Evolutionary conservation across 495 filamentous ascomycete genomes (phyloP).

Genomic region (Clohesyomyces aquaticus): DNA sequence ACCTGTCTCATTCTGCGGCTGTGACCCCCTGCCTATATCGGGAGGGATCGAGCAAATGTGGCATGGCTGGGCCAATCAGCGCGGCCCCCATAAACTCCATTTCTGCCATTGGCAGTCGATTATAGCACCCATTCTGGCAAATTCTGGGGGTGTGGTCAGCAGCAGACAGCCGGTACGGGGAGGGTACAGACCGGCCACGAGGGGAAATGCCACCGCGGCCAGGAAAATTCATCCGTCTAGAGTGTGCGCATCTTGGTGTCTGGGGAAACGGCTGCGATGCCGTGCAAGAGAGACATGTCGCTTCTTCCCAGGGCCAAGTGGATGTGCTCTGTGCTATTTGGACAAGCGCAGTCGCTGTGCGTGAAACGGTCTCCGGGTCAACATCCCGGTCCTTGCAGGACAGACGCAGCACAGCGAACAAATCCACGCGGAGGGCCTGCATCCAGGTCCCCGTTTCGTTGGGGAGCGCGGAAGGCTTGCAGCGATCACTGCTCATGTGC

Average conservation of each 20-base stretch:
- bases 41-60: background rate
- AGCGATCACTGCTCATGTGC: constrained; percentile 7
- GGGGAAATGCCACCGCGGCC: constrained; percentile 4
- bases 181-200: background rate
- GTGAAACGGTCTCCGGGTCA: constrained; percentile 18
- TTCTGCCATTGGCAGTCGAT: constrained; percentile 24
- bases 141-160: constrained; percentile 19
- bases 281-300: constrained; percentile 12
- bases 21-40: constrained; percentile 14
- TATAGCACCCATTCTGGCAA: constrained; percentile 21
- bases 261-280: background rate
- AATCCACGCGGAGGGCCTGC: constrained; percentile 8
- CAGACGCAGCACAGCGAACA: constrained; percentile 25
- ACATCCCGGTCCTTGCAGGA: constrained; percentile 25
- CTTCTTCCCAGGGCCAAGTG: background rate
- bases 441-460: constrained; percentile 23
- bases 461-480: constrained; percentile 30
- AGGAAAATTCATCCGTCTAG: background rate
- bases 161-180: constrained; percentile 10
- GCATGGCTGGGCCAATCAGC: constrained; percentile 15
- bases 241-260: background rate
- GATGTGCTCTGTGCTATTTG: too few species aligned
- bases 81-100: background rate
- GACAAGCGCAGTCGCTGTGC: constrained; percentile 18
- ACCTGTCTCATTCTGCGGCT: constrained; percentile 20